Conservation (phyloP, 2,329 filamentous ascomycete genomes). For the Falciphora oryzae region DNA sequence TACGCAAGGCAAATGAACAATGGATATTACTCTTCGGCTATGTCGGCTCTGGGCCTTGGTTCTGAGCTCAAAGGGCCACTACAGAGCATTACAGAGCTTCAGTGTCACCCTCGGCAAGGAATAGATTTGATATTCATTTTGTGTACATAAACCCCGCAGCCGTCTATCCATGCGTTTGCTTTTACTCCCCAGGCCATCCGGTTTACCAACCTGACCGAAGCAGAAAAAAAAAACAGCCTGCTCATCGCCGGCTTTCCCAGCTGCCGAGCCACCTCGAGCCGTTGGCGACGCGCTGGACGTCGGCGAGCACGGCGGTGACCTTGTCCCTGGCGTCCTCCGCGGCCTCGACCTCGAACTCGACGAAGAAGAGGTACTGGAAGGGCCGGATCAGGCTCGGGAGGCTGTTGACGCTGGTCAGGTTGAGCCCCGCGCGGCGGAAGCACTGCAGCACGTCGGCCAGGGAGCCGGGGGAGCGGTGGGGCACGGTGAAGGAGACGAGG, state of each 20-base stretch:
- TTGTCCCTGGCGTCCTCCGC: constrained; percentile 22
- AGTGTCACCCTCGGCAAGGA: neutral
- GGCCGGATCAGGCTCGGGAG: constrained; percentile 67
- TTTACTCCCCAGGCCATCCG: neutral
- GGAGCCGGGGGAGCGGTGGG: constrained; percentile 72
- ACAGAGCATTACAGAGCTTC: no score
- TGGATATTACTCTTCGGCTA: neutral
- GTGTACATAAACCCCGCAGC: neutral
- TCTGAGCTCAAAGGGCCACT: neutral
- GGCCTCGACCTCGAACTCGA: constrained; percentile 71
- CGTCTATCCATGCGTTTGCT: neutral
- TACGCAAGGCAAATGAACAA: neutral
- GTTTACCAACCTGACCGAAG: neutral
- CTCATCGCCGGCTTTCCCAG: constrained; percentile 42
- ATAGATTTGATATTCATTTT: neutral
- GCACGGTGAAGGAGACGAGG: constrained; percentile 76
- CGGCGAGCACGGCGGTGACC: constrained; percentile 55
- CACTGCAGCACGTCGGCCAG: constrained; percentile 74
- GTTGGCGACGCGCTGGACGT: constrained; percentile 52
- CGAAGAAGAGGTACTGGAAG: constrained; percentile 93
- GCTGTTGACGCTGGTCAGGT: constrained; percentile 87
- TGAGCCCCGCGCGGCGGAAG: constrained; percentile 67
- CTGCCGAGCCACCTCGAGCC: constrained; percentile 65
- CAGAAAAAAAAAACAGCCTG: neutral
- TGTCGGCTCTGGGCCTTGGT: neutral